Conservation (phyloP, 192 early-diverging fungal genomes). For the Backusella tuberculispora region DNA sequence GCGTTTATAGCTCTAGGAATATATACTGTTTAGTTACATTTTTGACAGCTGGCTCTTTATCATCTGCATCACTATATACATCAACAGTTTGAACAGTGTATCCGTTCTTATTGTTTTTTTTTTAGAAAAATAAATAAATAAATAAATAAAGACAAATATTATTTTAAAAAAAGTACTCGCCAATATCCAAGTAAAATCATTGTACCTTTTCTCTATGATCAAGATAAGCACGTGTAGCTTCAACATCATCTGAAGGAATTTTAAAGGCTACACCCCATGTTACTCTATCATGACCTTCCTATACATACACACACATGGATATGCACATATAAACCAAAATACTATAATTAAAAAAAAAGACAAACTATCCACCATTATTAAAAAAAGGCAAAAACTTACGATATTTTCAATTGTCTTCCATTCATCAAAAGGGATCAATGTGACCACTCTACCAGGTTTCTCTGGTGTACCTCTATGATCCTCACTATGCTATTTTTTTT, state of each 20-base stretch:
- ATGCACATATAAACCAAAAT: neutral
- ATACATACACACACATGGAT: neutral
- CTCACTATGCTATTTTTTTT: slow-evolving; percentile 59
- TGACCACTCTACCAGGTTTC: slow-evolving; percentile 84
- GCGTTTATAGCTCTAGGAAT: neutral
- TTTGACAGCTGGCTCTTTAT: slow-evolving; percentile 49
- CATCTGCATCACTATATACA: slow-evolving; percentile 31
- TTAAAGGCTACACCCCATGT: slow-evolving; percentile 88
- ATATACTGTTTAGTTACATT: slow-evolving; percentile 43
- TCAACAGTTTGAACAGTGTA: slow-evolving; percentile 67
- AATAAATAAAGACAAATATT: too few species aligned
- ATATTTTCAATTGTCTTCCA: slow-evolving; percentile 59
- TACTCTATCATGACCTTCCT: slow-evolving; percentile 49
- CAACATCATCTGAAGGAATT: slow-evolving; percentile 66
- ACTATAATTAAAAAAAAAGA: slow-evolving; percentile 21
- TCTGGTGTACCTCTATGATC: slow-evolving; percentile 88
- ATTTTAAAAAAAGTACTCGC: neutral
- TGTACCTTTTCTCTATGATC: slow-evolving; percentile 84
- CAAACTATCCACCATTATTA: neutral
- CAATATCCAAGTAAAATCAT: neutral
- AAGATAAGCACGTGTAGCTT: slow-evolving; percentile 70
- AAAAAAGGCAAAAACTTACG: slow-evolving; percentile 38
- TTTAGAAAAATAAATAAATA: too few species aligned
- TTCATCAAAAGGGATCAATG: slow-evolving; percentile 74
- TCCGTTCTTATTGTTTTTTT: slow-evolving; percentile 59